Evolutionary conservation across 1,284 basidiomycete genomes (phyloP), one percentile per base, ranked within the genome.

Genomic region (Inonotus obliquus): DNA sequence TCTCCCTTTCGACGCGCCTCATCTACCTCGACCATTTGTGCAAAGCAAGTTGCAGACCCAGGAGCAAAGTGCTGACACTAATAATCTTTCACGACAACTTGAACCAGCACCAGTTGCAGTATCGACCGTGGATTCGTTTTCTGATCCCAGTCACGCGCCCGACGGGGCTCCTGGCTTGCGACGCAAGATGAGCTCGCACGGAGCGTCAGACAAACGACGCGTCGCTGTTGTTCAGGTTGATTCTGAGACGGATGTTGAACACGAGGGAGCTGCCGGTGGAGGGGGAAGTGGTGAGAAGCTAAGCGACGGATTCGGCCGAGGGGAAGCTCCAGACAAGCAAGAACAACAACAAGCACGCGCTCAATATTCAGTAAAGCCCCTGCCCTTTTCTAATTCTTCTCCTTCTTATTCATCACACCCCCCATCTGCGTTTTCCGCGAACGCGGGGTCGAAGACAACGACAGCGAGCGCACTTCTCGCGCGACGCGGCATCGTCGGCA

Each of bases 191-290:
- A 83, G 79, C 66, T 73, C 77, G 37, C 81, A 79, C 23, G 83
- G 82, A 64, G 79, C 80, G 66, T 74, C 79, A 54, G 86, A 88
- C 74, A 81, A 86, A 69, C 79, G 87, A 61, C 78, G 84, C 63
- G 74, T 88, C 57, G 84, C 84, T 35, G 84, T 91, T 67, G 82
- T 89, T 52, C 77, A 87, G 71, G 75, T 84, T 76, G 81, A 76
- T 69, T 62, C 68, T 21, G 55, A 55, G n/a, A 58, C 69, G 19
- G 64, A 69, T 49, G 62, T 57, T 23, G 62, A 66, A 25, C 52
- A 63, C 61, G 29, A 35, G 25, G 19, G 19, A 17, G 2, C 23
- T 32, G 51, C 4, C 10, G 27, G 27, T 17, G 51, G 32, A 17
- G 29, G 3, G 32, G 25, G 48, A 25, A 21, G 14, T 25, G 14